Conservation (phyloP, 106 monocot species). For the Dioscorea alata region DNA sequence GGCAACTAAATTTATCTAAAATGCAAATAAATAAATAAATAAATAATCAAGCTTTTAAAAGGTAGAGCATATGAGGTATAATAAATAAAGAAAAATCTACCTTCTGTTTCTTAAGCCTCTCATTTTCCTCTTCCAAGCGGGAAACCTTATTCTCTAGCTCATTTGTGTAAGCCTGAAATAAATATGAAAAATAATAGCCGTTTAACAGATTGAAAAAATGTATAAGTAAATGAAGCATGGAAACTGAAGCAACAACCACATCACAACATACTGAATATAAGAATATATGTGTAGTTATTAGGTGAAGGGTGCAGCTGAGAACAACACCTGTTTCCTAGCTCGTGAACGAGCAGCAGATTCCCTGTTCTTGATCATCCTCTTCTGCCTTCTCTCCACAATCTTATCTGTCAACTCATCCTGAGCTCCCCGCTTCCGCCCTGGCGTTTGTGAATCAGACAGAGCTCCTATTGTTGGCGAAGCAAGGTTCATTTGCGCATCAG, state of each 20-base stretch:
- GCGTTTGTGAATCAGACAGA: slow-evolving; percentile 34
- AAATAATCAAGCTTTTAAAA: too few relatives aligned
- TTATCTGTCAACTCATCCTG: slow-evolving; percentile 50
- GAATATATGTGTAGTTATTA: too few relatives aligned
- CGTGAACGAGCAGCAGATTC: slow-evolving; percentile 96
- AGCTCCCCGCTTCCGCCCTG: slow-evolving; percentile 43
- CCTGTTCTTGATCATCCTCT: slow-evolving; percentile 95
- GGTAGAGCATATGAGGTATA: too few relatives aligned
- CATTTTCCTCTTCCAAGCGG: slow-evolving; percentile 87
- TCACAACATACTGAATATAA: background rate
- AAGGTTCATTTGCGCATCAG: slow-evolving; percentile 27
- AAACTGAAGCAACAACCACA: background rate
- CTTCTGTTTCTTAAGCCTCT: slow-evolving; percentile 74
- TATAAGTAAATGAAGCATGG: background rate
- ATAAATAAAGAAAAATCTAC: slow-evolving; percentile 17
- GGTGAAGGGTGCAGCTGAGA: background rate
- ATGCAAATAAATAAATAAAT: too few relatives aligned
- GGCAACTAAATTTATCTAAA: too few relatives aligned
- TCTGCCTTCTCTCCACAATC: slow-evolving; percentile 76
- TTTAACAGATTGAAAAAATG: background rate
- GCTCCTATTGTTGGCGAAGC: slow-evolving; percentile 29
- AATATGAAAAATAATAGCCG: slow-evolving; percentile 1
- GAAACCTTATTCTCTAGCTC: slow-evolving; percentile 92
- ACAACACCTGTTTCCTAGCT: slow-evolving; percentile 85
- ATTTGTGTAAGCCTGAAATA: slow-evolving; percentile 78